Conservation (phyloP, 192 early-diverging fungal genomes). For the Rhizophagus sp. region DNA sequence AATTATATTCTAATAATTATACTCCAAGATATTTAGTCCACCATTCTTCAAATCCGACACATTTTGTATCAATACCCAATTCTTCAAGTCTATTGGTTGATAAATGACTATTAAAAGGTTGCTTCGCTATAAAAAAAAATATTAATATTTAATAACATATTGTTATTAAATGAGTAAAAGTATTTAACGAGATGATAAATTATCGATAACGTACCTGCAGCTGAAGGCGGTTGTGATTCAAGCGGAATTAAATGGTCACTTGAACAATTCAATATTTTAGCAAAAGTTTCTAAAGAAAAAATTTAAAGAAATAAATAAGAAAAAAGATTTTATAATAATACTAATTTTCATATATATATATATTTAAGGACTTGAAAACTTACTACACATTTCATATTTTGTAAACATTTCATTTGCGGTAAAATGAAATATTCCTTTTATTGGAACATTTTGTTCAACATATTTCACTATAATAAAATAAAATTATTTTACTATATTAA, state of each 20-base stretch:
- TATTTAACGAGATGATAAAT: too few species aligned
- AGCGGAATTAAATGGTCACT: constrained; percentile 53
- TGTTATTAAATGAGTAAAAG: too few species aligned
- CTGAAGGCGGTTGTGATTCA: constrained; percentile 37
- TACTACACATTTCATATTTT: constrained; percentile 75
- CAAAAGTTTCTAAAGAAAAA: constrained; percentile 48
- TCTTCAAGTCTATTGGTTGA: constrained; percentile 59
- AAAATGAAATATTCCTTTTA: constrained; percentile 66
- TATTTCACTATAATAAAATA: constrained; percentile 36
- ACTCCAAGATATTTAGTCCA: neutral
- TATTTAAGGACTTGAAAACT: constrained; percentile 19
- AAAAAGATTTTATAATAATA: too few species aligned
- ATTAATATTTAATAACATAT: too few species aligned
- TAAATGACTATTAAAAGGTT: constrained; percentile 68
- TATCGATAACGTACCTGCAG: neutral
- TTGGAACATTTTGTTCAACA: constrained; percentile 36
- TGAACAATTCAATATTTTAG: constrained; percentile 43
- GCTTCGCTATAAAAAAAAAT: constrained; percentile 41
- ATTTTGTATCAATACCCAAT: constrained; percentile 51
- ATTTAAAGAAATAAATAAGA: too few species aligned
- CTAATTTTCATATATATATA: too few species aligned
- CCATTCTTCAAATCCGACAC: constrained; percentile 60
- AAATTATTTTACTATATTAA: neutral
- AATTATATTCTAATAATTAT: neutral
- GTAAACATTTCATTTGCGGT: constrained; percentile 58